Evolutionary conservation across 2,329 filamentous ascomycete species (phyloP), one percentile per base, ranked within the genome.

Genomic region (Alternaria postmessia): DNA sequence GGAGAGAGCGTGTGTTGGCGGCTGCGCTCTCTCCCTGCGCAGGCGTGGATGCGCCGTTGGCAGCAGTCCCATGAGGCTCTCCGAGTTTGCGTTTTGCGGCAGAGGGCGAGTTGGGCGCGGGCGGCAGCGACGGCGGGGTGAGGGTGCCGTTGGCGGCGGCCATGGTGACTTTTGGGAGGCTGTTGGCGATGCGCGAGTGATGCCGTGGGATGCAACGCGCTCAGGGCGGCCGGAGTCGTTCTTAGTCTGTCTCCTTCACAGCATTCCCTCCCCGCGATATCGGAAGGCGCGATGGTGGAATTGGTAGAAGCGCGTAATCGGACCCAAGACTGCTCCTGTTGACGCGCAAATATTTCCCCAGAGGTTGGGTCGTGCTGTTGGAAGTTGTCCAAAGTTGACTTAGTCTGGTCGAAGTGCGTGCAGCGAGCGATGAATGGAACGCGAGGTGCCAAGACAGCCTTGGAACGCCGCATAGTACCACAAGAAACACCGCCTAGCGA

Each of bases 41-140:
- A 57, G 69, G 54, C 51, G 62, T 38, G 39, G 73, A 69, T 65
- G 71, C 70, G 72, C 72, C 73, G 59, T 76, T 72, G 63, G 69
- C 56, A 43, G 68, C 59, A 58, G 68, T 64, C 36, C 70, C 62
- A 47, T 69, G 67, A 49, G 74, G 76, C 36, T 76, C 73, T 39
- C 77, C 78, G 59, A 81, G 81, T 74, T 84, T 84, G 46, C 82
- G 80, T 70, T 84, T 84, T 60, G 76, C 72, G 41, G 67, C 41
- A 16, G 73, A 69, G 7, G 74, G 75, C 57, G 75, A 78, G 41
- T 67, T 39, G 57, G 73, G 58, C 52, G 69, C 66, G 28, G 69
- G 66, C 24, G 72, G 69, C 43, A 69, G 73, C 52, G 71, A 69
- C 22, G 75, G 73, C 58, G 75, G 73, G 57, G 75, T 72, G 59